Conservation (phyloP, 768 basidiomycete species). For the Podaxis carcinomalis region DNA sequence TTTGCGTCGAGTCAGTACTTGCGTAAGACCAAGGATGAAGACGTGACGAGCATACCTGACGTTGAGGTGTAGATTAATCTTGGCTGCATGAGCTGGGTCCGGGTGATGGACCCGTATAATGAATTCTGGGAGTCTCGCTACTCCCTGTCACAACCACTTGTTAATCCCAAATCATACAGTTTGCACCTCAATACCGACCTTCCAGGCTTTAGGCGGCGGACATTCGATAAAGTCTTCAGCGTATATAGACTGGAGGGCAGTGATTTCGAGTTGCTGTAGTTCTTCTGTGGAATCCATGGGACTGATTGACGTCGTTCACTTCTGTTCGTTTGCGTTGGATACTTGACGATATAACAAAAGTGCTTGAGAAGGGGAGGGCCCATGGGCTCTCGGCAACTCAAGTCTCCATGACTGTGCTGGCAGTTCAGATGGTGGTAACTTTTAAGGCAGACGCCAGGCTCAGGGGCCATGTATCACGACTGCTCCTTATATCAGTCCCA, state of each 20-base stretch:
- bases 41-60: slow-evolving; percentile 49
- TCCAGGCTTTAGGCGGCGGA: slow-evolving; percentile 80
- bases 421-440: not conserved
- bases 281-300: slow-evolving; percentile 74
- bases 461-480: not conserved
- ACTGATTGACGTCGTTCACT: slow-evolving; percentile 2
- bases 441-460: not conserved
- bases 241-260: slow-evolving; percentile 77
- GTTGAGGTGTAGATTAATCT: slow-evolving; percentile 63
- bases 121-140: slow-evolving; percentile 69
- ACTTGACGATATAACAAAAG: slow-evolving; percentile 27
- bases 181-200: slow-evolving; percentile 39
- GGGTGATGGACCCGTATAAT: slow-evolving; percentile 69
- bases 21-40: not conserved
- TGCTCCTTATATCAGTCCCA: not conserved
- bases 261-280: slow-evolving; percentile 64
- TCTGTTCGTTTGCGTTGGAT: slow-evolving; percentile 14
- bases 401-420: slow-evolving; percentile 52
- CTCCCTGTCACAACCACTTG: slow-evolving; percentile 42
- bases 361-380: slow-evolving; percentile 63
- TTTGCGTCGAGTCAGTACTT: slow-evolving; percentile 4
- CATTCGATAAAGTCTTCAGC: slow-evolving; percentile 71
- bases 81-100: slow-evolving; percentile 47
- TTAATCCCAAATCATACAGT: not conserved
- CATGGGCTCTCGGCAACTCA: slow-evolving; percentile 72